phyloP scores from a whole-genome alignment of 345 rosid genomes.

The Psidium friedrichsthalianum region DNA sequence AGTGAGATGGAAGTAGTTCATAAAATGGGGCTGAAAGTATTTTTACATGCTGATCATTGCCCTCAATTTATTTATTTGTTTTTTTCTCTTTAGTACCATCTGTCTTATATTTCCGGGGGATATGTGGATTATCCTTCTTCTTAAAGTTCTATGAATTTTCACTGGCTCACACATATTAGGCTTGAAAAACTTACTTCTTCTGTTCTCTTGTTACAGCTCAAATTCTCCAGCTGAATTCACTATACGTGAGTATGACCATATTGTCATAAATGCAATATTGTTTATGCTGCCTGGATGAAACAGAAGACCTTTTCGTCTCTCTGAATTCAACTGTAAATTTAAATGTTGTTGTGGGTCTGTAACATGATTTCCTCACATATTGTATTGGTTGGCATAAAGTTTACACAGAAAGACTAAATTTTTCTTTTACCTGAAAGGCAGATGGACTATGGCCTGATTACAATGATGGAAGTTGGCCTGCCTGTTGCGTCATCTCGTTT shows the following conservation, averaged over 20 bases:
- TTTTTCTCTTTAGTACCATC: neutral
- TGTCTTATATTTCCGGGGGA: neutral
- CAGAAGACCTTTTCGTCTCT: neutral
- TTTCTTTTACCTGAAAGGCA: slow-evolving; percentile 9
- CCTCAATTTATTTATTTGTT: neutral
- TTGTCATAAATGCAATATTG: neutral
- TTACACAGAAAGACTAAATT: neutral
- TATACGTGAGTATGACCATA: slow-evolving; percentile 58
- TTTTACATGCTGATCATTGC: neutral
- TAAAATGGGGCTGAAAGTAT: neutral
- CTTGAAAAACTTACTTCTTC: slow-evolving; percentile 3
- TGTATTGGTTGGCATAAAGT: neutral
- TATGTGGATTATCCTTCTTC: neutral
- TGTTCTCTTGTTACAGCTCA: slow-evolving; percentile 27
- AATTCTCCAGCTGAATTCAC: slow-evolving; percentile 69
- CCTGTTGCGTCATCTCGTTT: slow-evolving; percentile 60
- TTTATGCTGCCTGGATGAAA: neutral
- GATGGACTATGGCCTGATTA: slow-evolving; percentile 99
- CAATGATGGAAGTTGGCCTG: slow-evolving; percentile 90
- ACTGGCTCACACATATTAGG: neutral
- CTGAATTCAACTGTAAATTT: neutral
- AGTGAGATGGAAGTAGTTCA: neutral
- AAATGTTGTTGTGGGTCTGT: neutral
- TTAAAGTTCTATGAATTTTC: neutral
- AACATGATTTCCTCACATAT: neutral